phyloP scores from a whole-genome alignment of 352 stramenopile genomes.

The Phytopythium chamaehyphon region DNA sequence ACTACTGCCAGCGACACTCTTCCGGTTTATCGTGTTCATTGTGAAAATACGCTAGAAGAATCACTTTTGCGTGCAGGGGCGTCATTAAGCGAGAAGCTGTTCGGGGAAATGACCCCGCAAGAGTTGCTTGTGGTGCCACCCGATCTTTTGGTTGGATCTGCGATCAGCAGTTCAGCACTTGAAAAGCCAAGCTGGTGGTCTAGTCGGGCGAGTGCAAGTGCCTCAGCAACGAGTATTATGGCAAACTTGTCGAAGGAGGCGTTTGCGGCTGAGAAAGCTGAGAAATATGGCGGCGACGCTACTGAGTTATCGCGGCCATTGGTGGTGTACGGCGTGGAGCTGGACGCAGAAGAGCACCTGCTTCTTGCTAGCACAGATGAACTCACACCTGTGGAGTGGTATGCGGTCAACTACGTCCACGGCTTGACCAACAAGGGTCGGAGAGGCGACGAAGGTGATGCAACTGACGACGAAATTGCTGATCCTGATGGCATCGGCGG shows the following conservation, averaged over 20 bases:
- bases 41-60: constrained; percentile 73
- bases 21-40: constrained; percentile 75
- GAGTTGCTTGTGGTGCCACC: constrained; percentile 67
- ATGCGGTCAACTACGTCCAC: constrained; percentile 77
- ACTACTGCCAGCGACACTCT: constrained; percentile 39
- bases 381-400: constrained; percentile 81
- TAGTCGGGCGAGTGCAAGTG: constrained; percentile 25
- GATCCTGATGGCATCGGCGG: constrained; percentile 13
- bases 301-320: constrained; percentile 44
- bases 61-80: constrained; percentile 70
- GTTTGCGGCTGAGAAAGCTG: constrained; percentile 31
- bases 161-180: constrained; percentile 15
- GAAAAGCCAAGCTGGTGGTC: constrained; percentile 75
- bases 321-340: constrained; percentile 55
- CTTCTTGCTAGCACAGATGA: constrained; percentile 81
- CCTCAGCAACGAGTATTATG: constrained; percentile 18
- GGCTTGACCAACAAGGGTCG: constrained; percentile 52
- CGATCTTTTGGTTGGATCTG: constrained; percentile 22
- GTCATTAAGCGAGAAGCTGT: constrained; percentile 75
- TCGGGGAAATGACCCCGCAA: constrained; percentile 64
- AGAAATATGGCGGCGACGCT: constrained; percentile 41
- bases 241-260: constrained; percentile 24
- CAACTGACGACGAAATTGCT: constrained; percentile 18
- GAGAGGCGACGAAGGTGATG: constrained; percentile 53
- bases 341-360: constrained; percentile 79